A percentile compares a stretch with the other conserved stretches of the same genome.
These are phyloP conservation scores for Arabidopsis suecica DNA, from an alignment of 345 rosid species.

Conservation along the genomic window DNA sequence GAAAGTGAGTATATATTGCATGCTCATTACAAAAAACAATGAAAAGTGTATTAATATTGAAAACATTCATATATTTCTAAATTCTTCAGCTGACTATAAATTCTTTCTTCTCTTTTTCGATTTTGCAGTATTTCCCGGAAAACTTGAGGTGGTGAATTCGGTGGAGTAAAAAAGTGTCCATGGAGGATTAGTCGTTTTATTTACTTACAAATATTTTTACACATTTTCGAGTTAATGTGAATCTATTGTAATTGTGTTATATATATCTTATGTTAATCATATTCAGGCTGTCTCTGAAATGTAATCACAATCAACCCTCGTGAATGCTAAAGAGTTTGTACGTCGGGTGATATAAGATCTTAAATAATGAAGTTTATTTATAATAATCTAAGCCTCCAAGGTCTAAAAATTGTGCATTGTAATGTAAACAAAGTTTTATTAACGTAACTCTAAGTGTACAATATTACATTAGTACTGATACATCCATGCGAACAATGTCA, in stretches of 20 bases:
- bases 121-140: slow-evolving; percentile 40
- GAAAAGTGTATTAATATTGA: neutral
- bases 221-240: slow-evolving; percentile 26
- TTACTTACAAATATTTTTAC: slow-evolving; percentile 10
- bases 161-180: neutral
- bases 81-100: too few relatives aligned
- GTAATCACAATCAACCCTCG: neutral
- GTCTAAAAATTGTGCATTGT: neutral
- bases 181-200: slow-evolving; percentile 6
- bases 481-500: neutral
- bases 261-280: slow-evolving; percentile 6
- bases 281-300: neutral
- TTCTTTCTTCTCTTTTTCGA: neutral
- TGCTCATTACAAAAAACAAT: neutral
- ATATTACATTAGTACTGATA: neutral
- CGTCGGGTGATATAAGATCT: neutral
- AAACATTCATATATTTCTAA: neutral
- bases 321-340: neutral
- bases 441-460: neutral
- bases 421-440: neutral
- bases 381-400: neutral
- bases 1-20: slow-evolving; percentile 48
- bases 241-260: slow-evolving; percentile 1
- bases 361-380: neutral
- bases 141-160: slow-evolving; percentile 39